Conservation (phyloP, 2,329 filamentous ascomycete species). For the Sporothrix protearum region DNA sequence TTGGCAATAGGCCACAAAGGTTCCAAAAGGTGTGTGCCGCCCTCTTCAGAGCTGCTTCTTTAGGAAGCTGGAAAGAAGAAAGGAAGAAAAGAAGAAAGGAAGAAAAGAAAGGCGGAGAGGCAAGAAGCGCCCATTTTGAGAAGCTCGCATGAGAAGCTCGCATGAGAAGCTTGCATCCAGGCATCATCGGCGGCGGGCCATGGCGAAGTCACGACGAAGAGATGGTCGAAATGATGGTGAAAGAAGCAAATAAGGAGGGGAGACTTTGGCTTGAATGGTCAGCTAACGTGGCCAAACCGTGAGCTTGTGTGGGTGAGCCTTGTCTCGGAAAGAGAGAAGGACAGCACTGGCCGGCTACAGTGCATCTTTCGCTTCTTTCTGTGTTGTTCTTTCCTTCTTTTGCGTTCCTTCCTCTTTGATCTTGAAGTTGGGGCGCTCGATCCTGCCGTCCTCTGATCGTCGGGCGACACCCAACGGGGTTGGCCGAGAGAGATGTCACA, state of each 20-base stretch:
- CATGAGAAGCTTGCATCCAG: neutral
- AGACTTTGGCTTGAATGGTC: neutral
- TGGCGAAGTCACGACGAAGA: neutral
- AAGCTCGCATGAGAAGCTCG: neutral
- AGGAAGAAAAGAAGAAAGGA: neutral
- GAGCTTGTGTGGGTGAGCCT: neutral
- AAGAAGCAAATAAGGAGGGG: neutral
- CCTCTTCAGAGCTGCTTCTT: slow-evolving; percentile 16
- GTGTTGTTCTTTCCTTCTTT: neutral
- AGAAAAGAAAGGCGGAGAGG: neutral
- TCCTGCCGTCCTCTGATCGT: slow-evolving; percentile 6
- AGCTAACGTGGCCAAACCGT: neutral
- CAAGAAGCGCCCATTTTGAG: neutral
- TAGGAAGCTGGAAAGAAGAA: slow-evolving; percentile 17
- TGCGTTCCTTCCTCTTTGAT: neutral
- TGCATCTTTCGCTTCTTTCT: neutral
- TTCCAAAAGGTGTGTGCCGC: neutral
- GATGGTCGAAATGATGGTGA: neutral
- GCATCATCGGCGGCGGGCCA: neutral
- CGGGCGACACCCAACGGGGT: slow-evolving; percentile 3
- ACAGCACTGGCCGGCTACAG: neutral
- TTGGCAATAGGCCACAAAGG: neutral
- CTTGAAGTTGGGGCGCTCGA: neutral
- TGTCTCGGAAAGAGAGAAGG: neutral
- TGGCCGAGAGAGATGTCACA: slow-evolving; percentile 1